Conservation (phyloP, 805 yeast species). For the Schwanniomyces vanrijiae region DNA sequence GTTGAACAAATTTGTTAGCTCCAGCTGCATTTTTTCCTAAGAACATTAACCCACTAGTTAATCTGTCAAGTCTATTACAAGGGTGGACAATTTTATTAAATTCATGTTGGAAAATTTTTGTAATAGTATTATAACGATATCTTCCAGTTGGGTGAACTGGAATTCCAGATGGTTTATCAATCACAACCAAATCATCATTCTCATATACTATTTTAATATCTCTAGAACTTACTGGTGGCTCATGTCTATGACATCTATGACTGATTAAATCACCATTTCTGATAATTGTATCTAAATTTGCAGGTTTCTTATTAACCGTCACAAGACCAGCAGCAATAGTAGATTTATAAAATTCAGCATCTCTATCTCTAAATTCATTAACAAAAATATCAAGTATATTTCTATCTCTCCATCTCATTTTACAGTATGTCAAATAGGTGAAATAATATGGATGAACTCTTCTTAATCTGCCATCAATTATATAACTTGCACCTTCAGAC, state of each 20-base stretch:
- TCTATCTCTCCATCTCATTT: conserved; percentile 87
- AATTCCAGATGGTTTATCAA: conserved; percentile 92
- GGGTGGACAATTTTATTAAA: conserved; percentile 63
- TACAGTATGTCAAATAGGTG: conserved; percentile 90
- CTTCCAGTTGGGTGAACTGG: conserved; percentile 97
- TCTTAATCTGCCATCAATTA: conserved; percentile 60
- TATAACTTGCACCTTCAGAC: conserved; percentile 57
- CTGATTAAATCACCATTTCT: conserved; percentile 80
- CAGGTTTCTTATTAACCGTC: conserved; percentile 63
- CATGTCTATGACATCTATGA: conserved; percentile 84
- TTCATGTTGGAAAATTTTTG: conserved; percentile 75
- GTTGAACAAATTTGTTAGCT: conserved; percentile 74
- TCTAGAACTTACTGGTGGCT: conserved; percentile 72
- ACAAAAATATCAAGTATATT: conserved; percentile 76
- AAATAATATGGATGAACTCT: conserved; percentile 82
- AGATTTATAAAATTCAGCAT: conserved; percentile 60
- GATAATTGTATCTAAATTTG: conserved; percentile 63
- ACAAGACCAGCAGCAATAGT: conserved; percentile 64
- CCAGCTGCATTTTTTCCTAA: conserved; percentile 79
- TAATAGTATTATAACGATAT: conserved; percentile 70
- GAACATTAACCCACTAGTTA: conserved; percentile 93
- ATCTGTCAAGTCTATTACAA: conserved; percentile 84
- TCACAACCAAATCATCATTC: conserved; percentile 72
- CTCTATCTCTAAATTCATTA: conserved; percentile 81
- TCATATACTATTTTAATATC: conserved; percentile 68